Base-by-base conservation (phyloP, 306 rosid species). In the Cucurbita maxima region DNA sequence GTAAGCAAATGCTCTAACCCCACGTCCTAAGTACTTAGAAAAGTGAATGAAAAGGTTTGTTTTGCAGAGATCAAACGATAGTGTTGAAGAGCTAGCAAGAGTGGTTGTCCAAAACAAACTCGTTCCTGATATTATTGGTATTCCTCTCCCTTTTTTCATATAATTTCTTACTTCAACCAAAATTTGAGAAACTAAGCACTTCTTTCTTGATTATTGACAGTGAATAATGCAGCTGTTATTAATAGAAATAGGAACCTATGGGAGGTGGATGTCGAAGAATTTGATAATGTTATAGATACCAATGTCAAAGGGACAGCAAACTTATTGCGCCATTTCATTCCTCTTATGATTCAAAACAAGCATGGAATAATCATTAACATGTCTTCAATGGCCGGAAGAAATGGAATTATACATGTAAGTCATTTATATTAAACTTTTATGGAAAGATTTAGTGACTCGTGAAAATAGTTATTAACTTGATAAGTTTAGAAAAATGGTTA, bases 71-170 rank as follows among this genome's bases (percentile, higher is more conserved):
- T 90, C 84, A 8, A 82, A 90, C 22, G 77, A 74, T 60, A 79
- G 86, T 40, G 75, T 92, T 14, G 79, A 85, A 58, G 87, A 87
- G 36, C 59, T 90, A 77, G 90, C 90, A 2, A 81, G 73, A 4
- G 25, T 52, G 11, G 88, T 87, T 13, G 19, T 76, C 79, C 90
- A 86, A 55, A 79, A 79, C 22, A 86, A 80, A 38, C 77, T 82
- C 0, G 81, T 81, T 73, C 98, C 98, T 0, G 91, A 92, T 71
- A 85, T 92, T 51, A 76, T 92, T 22, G 87, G 90, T 83, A 73
- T 43, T 38, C 0, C 0, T 0, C 34, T 30, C 34, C 3, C 34
- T 30, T 30, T 30, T 30, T 30, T 30, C 34, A 3, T 30, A 30
- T 3, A 30, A 30, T 30, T 30, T 30, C 34, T 30, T 30, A 3